Base-by-base conservation (phyloP, 768 basidiomycete species). In the Boletus subcaerulescens region DNA sequence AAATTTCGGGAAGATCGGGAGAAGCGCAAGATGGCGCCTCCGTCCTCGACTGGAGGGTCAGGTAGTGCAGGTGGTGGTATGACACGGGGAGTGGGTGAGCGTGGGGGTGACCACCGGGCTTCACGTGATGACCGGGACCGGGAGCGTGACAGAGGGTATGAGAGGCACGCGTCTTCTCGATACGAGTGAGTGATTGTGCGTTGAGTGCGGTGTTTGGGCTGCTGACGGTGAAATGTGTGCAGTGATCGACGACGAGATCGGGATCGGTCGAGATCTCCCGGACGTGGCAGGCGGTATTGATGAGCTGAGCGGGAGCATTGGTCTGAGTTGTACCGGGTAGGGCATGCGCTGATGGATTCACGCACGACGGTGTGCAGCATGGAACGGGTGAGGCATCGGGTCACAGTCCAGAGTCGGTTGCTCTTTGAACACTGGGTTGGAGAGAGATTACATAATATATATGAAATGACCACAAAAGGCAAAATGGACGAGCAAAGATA, bases 1-100 rank as follows among this genome's bases (percentile, higher is more conserved):
- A 90, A 92, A 67, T 97, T 98, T 73, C 86, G 87, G 59, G 94
- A 95, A 68, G 90, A 93, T 50, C 86, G 94, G 56, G 88, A 91
- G 71, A 90, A 89, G 73, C 79, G 78, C 56, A 85, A 88, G 66
- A 85, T 83, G 68, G 77, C 73, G 59, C 80, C 79, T 39, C 78
- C 82, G 54, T 72, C 77, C 45, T 58, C 66, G 11, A 62, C 50
- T 24, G 63, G 73, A 29, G 75, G 76, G 32, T 63, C 76, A 29
- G 68, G 74, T 40, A 69, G 71, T 5, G 63, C 73, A 44, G 65
- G 73, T 54, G 69, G 14, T 18, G 38, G 38, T n/a, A 14, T 11
- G 47, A 66, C 75, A 29, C 80, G 79, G 18, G 62, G 76, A 8
- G 68, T 73, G 18, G 71, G 77, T 15, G 76, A 76, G 15, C 72